These are phyloP conservation scores for Schizopora paradoxa DNA, from an alignment of 1,284 basidiomycete species.

Conservation along the genomic window DNA sequence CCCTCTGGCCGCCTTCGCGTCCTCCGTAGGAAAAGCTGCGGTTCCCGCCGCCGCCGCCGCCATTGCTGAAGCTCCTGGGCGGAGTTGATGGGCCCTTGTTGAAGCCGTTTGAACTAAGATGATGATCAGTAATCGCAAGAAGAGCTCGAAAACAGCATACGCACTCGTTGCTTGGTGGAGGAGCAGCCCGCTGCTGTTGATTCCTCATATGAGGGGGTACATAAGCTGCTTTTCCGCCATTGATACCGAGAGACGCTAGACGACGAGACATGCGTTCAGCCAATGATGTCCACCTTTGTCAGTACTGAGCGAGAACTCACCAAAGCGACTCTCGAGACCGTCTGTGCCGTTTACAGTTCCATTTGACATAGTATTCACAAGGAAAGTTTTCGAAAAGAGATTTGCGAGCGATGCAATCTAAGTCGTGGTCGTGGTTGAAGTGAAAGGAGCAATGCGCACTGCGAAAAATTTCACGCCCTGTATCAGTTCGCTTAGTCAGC, in stretches of 20 bases:
- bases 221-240: conserved; percentile 75
- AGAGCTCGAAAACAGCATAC: conserved; percentile 22
- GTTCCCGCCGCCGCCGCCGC: conserved; percentile 17
- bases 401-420: conserved; percentile 15
- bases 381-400: conserved; percentile 16
- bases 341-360: conserved; percentile 75
- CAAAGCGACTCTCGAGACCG: conserved; percentile 79
- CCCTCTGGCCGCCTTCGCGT: conserved; percentile 3
- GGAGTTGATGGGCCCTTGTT: conserved; percentile 49
- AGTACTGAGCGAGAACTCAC: conserved; percentile 40
- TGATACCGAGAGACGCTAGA: conserved; percentile 64
- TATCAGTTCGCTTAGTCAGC: conserved; percentile 1
- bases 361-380: conserved; percentile 72
- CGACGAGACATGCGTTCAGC: no score
- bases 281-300: conserved; percentile 28
- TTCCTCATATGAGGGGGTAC: conserved; percentile 88
- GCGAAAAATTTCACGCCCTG: conserved; percentile 9
- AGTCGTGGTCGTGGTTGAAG: conserved; percentile 16
- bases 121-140: neutral
- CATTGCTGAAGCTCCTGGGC: conserved; percentile 47
- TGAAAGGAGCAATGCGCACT: conserved; percentile 9
- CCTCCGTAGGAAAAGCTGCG: neutral
- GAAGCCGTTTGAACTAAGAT: conserved; percentile 49
- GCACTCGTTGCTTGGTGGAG: conserved; percentile 48
- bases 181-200: conserved; percentile 73